These are phyloP conservation scores for Nicotiana otophora DNA, from an alignment of 257 asterid genomes.

Conservation along the genomic window DNA sequence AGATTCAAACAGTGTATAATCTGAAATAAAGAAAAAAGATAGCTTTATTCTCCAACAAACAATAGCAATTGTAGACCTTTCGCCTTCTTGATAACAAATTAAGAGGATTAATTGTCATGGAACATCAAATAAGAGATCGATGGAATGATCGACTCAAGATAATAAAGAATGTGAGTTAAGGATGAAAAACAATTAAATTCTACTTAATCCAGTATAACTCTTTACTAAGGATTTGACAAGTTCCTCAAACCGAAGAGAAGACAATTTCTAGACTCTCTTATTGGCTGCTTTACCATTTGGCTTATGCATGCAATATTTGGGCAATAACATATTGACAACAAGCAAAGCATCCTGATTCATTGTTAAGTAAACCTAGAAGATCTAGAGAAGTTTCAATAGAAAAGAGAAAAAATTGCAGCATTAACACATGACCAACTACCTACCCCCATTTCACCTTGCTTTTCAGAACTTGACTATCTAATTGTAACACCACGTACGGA, in stretches of 20 bases:
- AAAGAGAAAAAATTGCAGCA: not conserved
- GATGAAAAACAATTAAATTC: not conserved
- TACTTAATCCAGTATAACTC: not conserved
- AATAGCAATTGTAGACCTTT: not conserved
- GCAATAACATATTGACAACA: not conserved
- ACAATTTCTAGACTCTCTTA: not conserved
- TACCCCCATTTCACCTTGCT: conserved; percentile 99
- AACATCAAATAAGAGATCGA: not conserved
- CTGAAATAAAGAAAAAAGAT: not conserved
- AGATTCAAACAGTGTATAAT: not conserved
- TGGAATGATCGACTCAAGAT: not conserved
- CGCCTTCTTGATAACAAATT: not conserved
- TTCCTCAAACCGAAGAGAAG: not conserved
- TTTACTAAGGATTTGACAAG: not conserved
- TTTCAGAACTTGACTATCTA: conserved; percentile 71
- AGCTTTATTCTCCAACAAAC: conserved; percentile 3
- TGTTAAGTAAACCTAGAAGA: not conserved
- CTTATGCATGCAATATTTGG: conserved; percentile 4
- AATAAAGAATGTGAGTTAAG: not conserved
- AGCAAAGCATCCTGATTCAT: not conserved
- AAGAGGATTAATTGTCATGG: not conserved
- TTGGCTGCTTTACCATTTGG: not conserved
- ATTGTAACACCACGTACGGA: conserved; percentile 82
- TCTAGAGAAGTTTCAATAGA: not conserved
- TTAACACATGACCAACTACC: conserved; percentile 19